These are phyloP conservation scores for Pichia thaimueangensis DNA, from an alignment of 805 yeast genomes.

Conservation along the genomic window DNA sequence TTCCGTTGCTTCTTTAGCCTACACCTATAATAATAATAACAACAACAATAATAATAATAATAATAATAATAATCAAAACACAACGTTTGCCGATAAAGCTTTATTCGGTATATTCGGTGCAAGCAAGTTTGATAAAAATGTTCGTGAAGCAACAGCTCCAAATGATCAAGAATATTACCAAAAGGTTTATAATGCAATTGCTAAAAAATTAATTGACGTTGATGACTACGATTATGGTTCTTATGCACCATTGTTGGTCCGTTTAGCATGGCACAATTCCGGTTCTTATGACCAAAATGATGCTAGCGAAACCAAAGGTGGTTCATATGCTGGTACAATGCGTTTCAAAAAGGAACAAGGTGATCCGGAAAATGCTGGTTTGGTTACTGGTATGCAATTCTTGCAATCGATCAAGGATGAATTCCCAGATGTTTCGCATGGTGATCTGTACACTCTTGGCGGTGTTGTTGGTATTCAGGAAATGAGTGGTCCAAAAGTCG, in stretches of 20 bases:
- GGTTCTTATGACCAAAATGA: slow-evolving; percentile 40
- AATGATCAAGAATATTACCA: slow-evolving; percentile 50
- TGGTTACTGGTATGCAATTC: slow-evolving; percentile 48
- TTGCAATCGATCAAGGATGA: slow-evolving; percentile 47
- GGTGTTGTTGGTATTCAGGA: slow-evolving; percentile 61
- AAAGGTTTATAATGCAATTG: slow-evolving; percentile 68
- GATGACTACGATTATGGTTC: slow-evolving; percentile 60
- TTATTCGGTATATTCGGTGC: slow-evolving; percentile 28
- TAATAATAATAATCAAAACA: slow-evolving; percentile 11
- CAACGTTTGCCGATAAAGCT: slow-evolving; percentile 19
- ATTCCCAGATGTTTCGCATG: slow-evolving; percentile 56
- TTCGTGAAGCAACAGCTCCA: slow-evolving; percentile 30
- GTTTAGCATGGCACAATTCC: slow-evolving; percentile 46
- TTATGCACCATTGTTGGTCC: slow-evolving; percentile 40
- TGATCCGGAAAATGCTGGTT: slow-evolving; percentile 47
- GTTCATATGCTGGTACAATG: slow-evolving; percentile 53
- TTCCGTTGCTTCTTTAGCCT: slow-evolving; percentile 26
- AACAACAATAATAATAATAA: slow-evolving; percentile 14
- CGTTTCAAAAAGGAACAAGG: slow-evolving; percentile 42
- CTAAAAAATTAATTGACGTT: slow-evolving; percentile 46
- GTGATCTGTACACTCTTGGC: slow-evolving; percentile 69
- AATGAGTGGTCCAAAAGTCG: slow-evolving; percentile 56
- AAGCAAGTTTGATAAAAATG: slow-evolving; percentile 15
- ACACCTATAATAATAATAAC: slow-evolving; percentile 16
- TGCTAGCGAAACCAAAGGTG: slow-evolving; percentile 36